Conservation (phyloP, 1,139 yeast genomes). For the Entelexis paramagnoliae region DNA sequence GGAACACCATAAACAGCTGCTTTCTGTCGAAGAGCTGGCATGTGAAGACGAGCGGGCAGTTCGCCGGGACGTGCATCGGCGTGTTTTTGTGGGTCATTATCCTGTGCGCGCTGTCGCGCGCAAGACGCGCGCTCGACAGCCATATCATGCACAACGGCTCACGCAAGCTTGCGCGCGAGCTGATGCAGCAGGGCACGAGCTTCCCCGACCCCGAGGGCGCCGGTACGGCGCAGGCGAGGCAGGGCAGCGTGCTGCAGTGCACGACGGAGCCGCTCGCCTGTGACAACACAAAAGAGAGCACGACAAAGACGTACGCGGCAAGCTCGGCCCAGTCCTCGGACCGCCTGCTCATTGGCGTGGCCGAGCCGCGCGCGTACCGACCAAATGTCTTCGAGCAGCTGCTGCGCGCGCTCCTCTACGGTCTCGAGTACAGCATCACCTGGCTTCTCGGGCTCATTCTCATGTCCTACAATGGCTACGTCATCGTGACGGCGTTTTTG, state of each 20-base stretch:
- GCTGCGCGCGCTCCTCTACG: slow-evolving; percentile 41
- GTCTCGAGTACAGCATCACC: slow-evolving; percentile 52
- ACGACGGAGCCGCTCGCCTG: neutral
- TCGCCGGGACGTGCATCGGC: slow-evolving; percentile 65
- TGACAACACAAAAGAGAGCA: neutral
- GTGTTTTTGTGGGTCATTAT: slow-evolving; percentile 48
- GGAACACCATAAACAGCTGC: slow-evolving; percentile 53
- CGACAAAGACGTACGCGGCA: neutral
- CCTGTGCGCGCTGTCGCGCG: slow-evolving; percentile 48
- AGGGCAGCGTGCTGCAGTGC: neutral
- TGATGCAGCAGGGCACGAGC: neutral
- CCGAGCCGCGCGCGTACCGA: slow-evolving; percentile 15
- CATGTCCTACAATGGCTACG: slow-evolving; percentile 65
- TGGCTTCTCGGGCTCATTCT: slow-evolving; percentile 58
- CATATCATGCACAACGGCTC: slow-evolving; percentile 28
- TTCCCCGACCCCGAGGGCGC: neutral
- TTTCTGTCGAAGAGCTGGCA: slow-evolving; percentile 60
- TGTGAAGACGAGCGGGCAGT: slow-evolving; percentile 46
- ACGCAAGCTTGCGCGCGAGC: slow-evolving; percentile 2
- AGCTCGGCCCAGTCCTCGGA: neutral
- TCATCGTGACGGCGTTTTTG: slow-evolving; percentile 50
- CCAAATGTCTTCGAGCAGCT: slow-evolving; percentile 44
- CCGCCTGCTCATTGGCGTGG: slow-evolving; percentile 17
- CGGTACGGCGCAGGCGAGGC: too few species aligned
- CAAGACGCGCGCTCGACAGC: slow-evolving; percentile 47